These are phyloP conservation scores for Penicillium macrosclerotiorum DNA, from an alignment of 495 filamentous ascomycete genomes.

Conservation along the genomic window DNA sequence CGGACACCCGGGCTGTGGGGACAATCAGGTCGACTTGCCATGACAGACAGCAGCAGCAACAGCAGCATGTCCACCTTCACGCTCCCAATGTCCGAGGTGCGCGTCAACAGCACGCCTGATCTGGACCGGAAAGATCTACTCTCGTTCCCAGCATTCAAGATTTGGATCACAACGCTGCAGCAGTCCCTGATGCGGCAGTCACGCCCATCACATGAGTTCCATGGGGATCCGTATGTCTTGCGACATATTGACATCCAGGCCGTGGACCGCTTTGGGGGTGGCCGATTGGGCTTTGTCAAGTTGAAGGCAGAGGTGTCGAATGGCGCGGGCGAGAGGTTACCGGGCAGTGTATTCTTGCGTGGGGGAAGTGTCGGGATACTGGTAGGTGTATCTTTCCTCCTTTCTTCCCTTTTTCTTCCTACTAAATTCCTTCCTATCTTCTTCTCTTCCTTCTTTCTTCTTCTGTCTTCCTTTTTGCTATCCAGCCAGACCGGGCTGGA, in stretches of 20 bases:
- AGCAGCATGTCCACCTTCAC: conserved; percentile 22
- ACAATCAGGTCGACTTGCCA: too few relatives aligned
- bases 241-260: conserved; percentile 69
- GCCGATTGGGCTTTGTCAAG: conserved; percentile 75
- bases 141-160: conserved; percentile 67
- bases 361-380: conserved; percentile 83
- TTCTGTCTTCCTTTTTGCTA: not conserved
- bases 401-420: not conserved
- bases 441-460: too few relatives aligned
- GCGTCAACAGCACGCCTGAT: conserved; percentile 55
- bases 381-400: conserved; percentile 35
- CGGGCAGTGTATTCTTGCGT: conserved; percentile 75
- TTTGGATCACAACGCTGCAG: conserved; percentile 69
- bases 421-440: not conserved
- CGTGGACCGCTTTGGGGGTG: conserved; percentile 66
- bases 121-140: conserved; percentile 64
- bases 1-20: conserved; percentile 1
- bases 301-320: conserved; percentile 66
- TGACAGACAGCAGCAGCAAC: not conserved
- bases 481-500: not conserved
- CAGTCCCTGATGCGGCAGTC: conserved; percentile 63
- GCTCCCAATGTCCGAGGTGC: conserved; percentile 24
- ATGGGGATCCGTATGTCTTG: conserved; percentile 66
- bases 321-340: conserved; percentile 59
- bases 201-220: conserved; percentile 63